Conservation (phyloP, 805 yeast genomes). For the Lipomyces oligophaga region DNA sequence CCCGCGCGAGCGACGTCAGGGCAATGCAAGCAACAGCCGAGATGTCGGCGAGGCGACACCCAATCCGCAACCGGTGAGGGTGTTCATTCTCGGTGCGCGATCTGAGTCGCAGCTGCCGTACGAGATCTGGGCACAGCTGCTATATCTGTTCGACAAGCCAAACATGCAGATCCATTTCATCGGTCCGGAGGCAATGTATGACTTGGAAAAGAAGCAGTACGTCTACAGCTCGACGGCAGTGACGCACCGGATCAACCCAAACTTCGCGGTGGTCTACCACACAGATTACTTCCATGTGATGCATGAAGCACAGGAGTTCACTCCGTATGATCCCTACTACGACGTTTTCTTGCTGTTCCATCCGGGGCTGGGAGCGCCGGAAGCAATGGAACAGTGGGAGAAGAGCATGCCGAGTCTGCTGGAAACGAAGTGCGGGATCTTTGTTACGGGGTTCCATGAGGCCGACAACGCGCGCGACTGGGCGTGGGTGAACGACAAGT, state of each 20-base stretch:
- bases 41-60: constrained; percentile 49
- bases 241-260: constrained; percentile 52
- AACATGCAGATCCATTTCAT: constrained; percentile 84
- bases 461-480: constrained; percentile 67
- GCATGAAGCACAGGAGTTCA: constrained; percentile 88
- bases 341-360: constrained; percentile 93
- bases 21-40: constrained; percentile 15
- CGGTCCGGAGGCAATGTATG: constrained; percentile 88
- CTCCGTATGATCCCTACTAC: constrained; percentile 96
- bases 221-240: constrained; percentile 48
- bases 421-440: constrained; percentile 90
- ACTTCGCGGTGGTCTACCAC: constrained; percentile 71
- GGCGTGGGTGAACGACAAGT: constrained; percentile 62
- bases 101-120: constrained; percentile 92
- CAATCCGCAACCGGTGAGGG: constrained; percentile 83
- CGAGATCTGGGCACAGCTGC: constrained; percentile 92
- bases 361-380: constrained; percentile 87
- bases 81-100: constrained; percentile 86
- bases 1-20: constrained; percentile 48
- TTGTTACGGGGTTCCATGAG: constrained; percentile 84
- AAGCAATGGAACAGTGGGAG: constrained; percentile 73
- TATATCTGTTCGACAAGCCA: constrained; percentile 76
- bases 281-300: constrained; percentile 88
- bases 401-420: constrained; percentile 79
- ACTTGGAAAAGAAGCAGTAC: constrained; percentile 63